A percentile compares a stretch with the other conserved stretches of the same genome.
phyloP scores from a whole-genome alignment of 2,329 filamentous ascomycete genomes.

The Dothideomycetes sp. region DNA sequence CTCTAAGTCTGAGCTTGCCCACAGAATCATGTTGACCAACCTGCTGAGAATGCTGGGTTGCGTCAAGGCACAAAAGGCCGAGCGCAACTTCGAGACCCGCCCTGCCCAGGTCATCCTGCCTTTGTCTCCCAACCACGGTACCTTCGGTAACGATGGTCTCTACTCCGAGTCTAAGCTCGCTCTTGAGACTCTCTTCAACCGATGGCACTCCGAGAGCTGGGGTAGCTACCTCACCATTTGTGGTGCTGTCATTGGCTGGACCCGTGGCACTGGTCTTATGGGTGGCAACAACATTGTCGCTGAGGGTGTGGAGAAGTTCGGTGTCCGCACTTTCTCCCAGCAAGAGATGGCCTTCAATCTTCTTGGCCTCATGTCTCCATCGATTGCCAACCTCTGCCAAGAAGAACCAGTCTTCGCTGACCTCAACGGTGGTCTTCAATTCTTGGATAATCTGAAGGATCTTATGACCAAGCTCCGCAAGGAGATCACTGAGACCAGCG shows the following conservation, averaged over 20 bases:
- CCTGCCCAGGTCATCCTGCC: conserved; percentile 94
- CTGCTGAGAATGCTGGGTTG: conserved; percentile 79
- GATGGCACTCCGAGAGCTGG: conserved; percentile 98
- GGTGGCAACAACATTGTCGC: conserved; percentile 95
- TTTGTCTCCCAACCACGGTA: conserved; percentile 94
- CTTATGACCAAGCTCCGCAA: conserved; percentile 88
- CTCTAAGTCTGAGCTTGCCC: conserved; percentile 93
- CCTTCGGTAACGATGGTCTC: conserved; percentile 92
- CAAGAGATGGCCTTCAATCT: conserved; percentile 99
- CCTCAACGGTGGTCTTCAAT: conserved; percentile 93
- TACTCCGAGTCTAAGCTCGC: conserved; percentile 98
- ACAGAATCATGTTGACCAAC: conserved; percentile 98
- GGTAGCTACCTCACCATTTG: conserved; percentile 95
- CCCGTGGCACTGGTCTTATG: conserved; percentile 96
- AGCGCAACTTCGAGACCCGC: conserved; percentile 82
- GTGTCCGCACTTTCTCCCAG: conserved; percentile 96
- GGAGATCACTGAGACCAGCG: conserved; percentile 89
- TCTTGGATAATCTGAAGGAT: conserved; percentile 90
- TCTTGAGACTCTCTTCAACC: conserved; percentile 93
- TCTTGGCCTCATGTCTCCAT: conserved; percentile 87
- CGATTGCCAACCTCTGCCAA: conserved; percentile 92
- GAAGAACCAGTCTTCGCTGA: conserved; percentile 92
- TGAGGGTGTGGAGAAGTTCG: conserved; percentile 90
- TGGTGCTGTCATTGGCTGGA: conserved; percentile 97
- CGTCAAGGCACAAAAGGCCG: conserved; percentile 83